Evolutionary conservation across 2,329 filamentous ascomycete species (phyloP).

Genomic region (Neofusicoccum parvum): DNA sequence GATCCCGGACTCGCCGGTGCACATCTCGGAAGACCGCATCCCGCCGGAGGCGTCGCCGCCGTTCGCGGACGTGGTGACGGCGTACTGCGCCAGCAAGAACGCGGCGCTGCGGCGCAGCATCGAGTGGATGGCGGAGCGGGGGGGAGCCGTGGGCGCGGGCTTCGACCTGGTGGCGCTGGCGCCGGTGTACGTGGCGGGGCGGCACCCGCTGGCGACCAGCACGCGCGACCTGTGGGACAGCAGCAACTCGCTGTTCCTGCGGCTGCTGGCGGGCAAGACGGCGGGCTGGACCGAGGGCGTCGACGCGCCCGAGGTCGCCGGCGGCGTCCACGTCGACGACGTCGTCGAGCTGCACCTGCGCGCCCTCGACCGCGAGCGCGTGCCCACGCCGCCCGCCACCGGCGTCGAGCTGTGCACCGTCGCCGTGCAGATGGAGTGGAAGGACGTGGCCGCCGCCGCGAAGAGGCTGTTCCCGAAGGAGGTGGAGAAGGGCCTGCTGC

Average conservation of each 20-base stretch:
- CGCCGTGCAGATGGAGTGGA: neutral
- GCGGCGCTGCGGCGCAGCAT: neutral
- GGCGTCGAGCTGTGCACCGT: slow-evolving; percentile 5
- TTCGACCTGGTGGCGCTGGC: slow-evolving; percentile 2
- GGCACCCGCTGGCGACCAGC: neutral
- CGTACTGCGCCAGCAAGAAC: slow-evolving; percentile 10
- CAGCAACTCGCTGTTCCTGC: neutral
- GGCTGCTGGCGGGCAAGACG: neutral
- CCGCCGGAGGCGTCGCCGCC: neutral
- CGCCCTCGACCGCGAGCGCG: slow-evolving; percentile 16
- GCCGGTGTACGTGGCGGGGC: neutral
- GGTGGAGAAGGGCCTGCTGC: slow-evolving; percentile 7
- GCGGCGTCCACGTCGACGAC: slow-evolving; percentile 20
- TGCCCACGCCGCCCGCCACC: neutral
- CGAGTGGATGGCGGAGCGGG: neutral
- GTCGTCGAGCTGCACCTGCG: slow-evolving; percentile 16
- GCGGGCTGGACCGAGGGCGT: neutral
- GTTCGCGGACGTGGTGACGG: neutral
- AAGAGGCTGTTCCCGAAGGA: slow-evolving; percentile 13
- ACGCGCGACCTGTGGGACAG: neutral
- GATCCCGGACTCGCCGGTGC: neutral
- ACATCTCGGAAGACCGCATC: neutral
- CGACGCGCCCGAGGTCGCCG: neutral
- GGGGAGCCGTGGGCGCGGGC: neutral
- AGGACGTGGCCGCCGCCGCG: neutral